phyloP scores from a whole-genome alignment of 768 basidiomycete species.

The Mycena filopes region DNA sequence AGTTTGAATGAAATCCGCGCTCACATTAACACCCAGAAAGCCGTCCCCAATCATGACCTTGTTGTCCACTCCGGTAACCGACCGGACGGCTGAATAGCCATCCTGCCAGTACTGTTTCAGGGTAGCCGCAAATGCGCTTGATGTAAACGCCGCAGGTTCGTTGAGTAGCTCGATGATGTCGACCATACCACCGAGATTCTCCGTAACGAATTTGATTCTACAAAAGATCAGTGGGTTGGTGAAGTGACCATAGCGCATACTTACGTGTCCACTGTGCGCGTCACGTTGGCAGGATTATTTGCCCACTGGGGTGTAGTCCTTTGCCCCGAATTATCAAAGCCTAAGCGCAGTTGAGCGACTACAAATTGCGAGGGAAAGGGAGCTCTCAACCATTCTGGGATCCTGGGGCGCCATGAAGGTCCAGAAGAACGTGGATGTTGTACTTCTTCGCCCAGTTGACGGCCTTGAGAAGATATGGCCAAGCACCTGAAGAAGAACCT shows the following conservation, averaged over 20 bases:
- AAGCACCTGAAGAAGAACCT: constrained; percentile 59
- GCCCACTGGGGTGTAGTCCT: constrained; percentile 71
- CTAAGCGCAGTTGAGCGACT: constrained; percentile 37
- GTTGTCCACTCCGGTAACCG: constrained; percentile 56
- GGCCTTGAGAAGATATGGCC: constrained; percentile 72
- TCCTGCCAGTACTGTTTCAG: constrained; percentile 67
- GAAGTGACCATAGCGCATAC: background rate
- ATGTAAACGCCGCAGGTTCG: constrained; percentile 69
- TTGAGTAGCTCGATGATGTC: constrained; percentile 78
- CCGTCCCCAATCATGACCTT: constrained; percentile 81
- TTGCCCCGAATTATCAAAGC: constrained; percentile 83
- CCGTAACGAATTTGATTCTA: constrained; percentile 59
- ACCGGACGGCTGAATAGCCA: constrained; percentile 68
- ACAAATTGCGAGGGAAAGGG: background rate
- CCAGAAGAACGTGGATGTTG: constrained; percentile 75
- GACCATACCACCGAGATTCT: constrained; percentile 64
- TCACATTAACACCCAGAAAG: constrained; percentile 69
- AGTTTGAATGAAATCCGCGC: constrained; percentile 13
- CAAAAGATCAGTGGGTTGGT: background rate
- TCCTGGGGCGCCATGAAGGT: constrained; percentile 80
- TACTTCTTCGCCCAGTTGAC: constrained; percentile 73
- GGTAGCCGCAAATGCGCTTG: constrained; percentile 51
- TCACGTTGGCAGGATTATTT: constrained; percentile 56
- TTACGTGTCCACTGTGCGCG: constrained; percentile 64
- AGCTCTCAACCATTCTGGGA: constrained; percentile 47